Conservation (phyloP, 2,329 filamentous ascomycete genomes). For the Alternaria sp. region DNA sequence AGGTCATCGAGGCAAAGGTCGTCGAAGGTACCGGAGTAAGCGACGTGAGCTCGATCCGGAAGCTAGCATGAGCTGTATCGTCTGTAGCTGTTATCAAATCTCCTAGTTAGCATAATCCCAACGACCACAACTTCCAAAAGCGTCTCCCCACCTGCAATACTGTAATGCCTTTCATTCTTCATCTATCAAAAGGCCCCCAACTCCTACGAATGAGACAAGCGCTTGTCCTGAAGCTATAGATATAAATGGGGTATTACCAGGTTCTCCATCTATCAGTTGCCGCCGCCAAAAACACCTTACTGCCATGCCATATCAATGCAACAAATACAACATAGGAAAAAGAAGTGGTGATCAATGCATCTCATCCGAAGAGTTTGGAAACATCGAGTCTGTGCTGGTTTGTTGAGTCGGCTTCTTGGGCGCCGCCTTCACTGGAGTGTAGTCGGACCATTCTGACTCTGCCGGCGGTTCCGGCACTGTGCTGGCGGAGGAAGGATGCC, state of each 20-base stretch:
- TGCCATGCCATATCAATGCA: slow-evolving; percentile 13
- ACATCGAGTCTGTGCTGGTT: slow-evolving; percentile 12
- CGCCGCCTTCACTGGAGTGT: background rate
- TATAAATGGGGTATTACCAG: slow-evolving; percentile 25
- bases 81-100: background rate
- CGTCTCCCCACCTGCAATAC: background rate
- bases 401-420: background rate
- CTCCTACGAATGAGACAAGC: slow-evolving; percentile 10
- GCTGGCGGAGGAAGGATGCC: background rate
- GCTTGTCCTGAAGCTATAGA: slow-evolving; percentile 9
- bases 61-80: background rate
- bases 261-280: slow-evolving; percentile 9
- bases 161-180: slow-evolving; percentile 6
- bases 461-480: background rate
- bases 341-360: background rate
- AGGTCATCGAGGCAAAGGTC: slow-evolving; percentile 62
- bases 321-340: slow-evolving; percentile 6
- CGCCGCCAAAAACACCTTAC: slow-evolving; percentile 3
- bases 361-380: slow-evolving; percentile 10
- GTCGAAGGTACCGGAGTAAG: slow-evolving; percentile 62
- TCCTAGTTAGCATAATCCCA: background rate
- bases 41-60: slow-evolving; percentile 50
- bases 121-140: background rate
- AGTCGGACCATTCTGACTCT: background rate
- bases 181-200: slow-evolving; percentile 1